Percentiles rank a stretch among this genome's conserved stretches.
phyloP scores from a whole-genome alignment of 164 flowering plant species.

The Nelumbo lutea region DNA sequence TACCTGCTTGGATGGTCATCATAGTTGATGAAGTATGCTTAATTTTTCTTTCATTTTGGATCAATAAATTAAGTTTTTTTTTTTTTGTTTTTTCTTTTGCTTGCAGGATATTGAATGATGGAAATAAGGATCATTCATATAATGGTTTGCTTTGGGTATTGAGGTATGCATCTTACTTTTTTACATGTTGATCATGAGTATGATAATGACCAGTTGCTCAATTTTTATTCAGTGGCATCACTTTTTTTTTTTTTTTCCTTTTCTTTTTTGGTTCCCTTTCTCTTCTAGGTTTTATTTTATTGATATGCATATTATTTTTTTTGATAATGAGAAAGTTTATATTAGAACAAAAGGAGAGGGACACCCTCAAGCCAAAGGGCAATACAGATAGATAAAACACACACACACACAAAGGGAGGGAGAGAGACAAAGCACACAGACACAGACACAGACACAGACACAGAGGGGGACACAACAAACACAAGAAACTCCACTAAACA shows the following conservation, averaged over 20 bases:
- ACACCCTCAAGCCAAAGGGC: too few species aligned
- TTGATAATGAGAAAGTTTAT: too few species aligned
- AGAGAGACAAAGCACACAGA: too few species aligned
- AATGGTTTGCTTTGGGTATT: slow-evolving; percentile 83
- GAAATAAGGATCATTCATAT: slow-evolving; percentile 60
- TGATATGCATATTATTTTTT: too few species aligned
- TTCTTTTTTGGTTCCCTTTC: too few species aligned
- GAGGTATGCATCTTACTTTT: slow-evolving; percentile 45
- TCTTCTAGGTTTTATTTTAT: too few species aligned
- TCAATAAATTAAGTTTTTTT: slow-evolving; percentile 1
- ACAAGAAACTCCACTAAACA: too few species aligned
- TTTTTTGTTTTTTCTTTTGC: background rate
- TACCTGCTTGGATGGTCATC: background rate
- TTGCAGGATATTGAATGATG: slow-evolving; percentile 70
- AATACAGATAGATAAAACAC: too few species aligned
- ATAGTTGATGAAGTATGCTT: background rate
- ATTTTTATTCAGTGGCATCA: background rate
- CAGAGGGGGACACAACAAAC: too few species aligned
- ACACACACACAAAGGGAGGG: too few species aligned
- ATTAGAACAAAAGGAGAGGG: too few species aligned
- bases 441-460: too few species aligned
- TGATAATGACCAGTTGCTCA: background rate
- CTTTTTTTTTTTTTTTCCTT: background rate
- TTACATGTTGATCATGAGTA: background rate
- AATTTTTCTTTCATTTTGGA: slow-evolving; percentile 1